These are phyloP conservation scores for Limonium bicolor DNA, from an alignment of 148 eudicot species.

Conservation along the genomic window DNA sequence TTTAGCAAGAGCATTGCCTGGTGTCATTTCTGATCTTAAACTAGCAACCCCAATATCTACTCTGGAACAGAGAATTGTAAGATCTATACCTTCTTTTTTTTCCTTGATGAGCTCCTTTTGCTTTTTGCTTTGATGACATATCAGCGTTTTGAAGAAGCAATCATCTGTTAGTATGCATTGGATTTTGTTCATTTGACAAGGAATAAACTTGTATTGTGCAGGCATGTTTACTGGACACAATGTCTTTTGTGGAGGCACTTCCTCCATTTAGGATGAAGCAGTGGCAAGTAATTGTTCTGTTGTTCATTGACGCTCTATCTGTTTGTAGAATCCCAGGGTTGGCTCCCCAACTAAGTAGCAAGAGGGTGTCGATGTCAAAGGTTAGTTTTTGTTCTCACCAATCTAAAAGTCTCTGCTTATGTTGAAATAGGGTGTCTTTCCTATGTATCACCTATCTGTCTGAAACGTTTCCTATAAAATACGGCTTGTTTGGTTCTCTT, in stretches of 20 bases:
- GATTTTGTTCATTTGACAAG: neutral
- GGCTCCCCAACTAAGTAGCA: constrained; percentile 42
- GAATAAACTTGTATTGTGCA: constrained; percentile 9
- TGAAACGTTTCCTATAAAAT: neutral
- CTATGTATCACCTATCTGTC: too few relatives aligned
- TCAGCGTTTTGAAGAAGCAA: too few relatives aligned
- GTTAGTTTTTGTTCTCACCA: constrained; percentile 20
- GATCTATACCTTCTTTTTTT: neutral
- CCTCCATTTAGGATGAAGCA: constrained; percentile 75
- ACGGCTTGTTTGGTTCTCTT: neutral
- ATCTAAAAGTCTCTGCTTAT: too few relatives aligned
- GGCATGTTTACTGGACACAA: constrained; percentile 56
- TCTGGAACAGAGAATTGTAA: constrained; percentile 69
- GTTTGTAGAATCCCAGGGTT: constrained; percentile 70
- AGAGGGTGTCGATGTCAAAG: constrained; percentile 48
- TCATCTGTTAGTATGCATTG: neutral
- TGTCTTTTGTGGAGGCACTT: constrained; percentile 85
- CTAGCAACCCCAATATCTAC: constrained; percentile 49
- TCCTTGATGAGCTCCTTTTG: too few relatives aligned
- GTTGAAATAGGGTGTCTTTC: too few relatives aligned
- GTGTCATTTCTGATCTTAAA: constrained; percentile 50
- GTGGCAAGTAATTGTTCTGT: constrained; percentile 77
- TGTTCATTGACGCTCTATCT: constrained; percentile 84
- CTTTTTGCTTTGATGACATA: too few relatives aligned
- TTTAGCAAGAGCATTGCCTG: constrained; percentile 66